These are phyloP conservation scores for Torulaspora pretoriensis DNA, from an alignment of 1,139 yeast species.

Conservation along the genomic window DNA sequence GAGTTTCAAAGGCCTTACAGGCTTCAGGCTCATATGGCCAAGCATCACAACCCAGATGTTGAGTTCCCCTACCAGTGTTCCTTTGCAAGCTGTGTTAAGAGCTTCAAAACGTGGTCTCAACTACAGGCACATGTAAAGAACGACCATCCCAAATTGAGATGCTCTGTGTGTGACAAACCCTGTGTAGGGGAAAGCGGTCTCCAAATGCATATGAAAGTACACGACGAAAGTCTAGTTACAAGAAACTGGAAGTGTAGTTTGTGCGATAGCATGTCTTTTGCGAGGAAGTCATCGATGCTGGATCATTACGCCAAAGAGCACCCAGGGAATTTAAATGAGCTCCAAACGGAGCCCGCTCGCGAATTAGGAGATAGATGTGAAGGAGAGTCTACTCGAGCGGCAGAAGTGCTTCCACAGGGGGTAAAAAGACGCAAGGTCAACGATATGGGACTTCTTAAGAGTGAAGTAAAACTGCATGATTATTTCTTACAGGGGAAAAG, in stretches of 20 bases:
- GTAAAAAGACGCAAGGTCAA: slow-evolving; percentile 8
- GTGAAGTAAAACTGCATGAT: slow-evolving; percentile 17
- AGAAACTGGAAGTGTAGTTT: slow-evolving; percentile 61
- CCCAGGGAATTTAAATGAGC: slow-evolving; percentile 24
- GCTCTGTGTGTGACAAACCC: slow-evolving; percentile 63
- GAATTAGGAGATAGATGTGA: not conserved
- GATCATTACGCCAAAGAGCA: slow-evolving; percentile 44
- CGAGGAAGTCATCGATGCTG: slow-evolving; percentile 43
- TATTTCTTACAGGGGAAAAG: slow-evolving; percentile 25
- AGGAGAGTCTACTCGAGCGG: not conserved
- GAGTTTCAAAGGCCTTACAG: slow-evolving; percentile 57
- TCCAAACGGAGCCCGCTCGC: slow-evolving; percentile 9
- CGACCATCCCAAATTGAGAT: slow-evolving; percentile 67
- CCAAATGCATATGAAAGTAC: slow-evolving; percentile 67
- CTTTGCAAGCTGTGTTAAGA: slow-evolving; percentile 52
- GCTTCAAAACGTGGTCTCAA: slow-evolving; percentile 73
- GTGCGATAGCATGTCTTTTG: slow-evolving; percentile 42
- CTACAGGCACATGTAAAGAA: slow-evolving; percentile 67
- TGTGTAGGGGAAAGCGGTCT: slow-evolving; percentile 74
- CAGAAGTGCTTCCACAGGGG: not conserved
- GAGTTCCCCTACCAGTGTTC: slow-evolving; percentile 52
- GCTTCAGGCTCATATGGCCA: slow-evolving; percentile 56
- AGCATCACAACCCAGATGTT: slow-evolving; percentile 44
- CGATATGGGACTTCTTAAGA: slow-evolving; percentile 18
- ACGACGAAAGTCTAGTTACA: slow-evolving; percentile 41